phyloP scores from a whole-genome alignment of 441 rosid genomes.

The Gossypium lobatum region DNA sequence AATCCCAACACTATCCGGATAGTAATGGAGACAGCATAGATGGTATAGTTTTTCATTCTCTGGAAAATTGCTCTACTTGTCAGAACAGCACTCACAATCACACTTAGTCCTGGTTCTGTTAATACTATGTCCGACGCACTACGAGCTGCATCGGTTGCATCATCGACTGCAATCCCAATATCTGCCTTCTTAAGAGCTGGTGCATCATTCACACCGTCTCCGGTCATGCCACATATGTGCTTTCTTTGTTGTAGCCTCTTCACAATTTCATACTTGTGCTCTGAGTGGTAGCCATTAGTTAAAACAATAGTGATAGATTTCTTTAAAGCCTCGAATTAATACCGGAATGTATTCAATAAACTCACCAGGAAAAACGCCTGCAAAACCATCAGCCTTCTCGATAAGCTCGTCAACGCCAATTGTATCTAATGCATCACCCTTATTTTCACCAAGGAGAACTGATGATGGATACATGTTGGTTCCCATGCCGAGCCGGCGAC shows the following conservation, averaged over 20 bases:
- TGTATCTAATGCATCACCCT: conserved; percentile 32
- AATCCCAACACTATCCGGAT: conserved; percentile 58
- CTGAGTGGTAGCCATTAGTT: conserved; percentile 25
- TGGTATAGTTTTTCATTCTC: conserved; percentile 29
- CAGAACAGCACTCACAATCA: conserved; percentile 63
- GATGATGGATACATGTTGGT: conserved; percentile 75
- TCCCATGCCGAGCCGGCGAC: conserved; percentile 75
- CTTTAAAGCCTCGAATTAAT: background rate
- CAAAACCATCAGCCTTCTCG: conserved; percentile 79
- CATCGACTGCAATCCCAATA: conserved; percentile 68
- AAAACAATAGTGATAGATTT: background rate
- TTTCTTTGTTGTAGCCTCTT: conserved; percentile 55
- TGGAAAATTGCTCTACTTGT: conserved; percentile 75
- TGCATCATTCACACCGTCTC: conserved; percentile 74
- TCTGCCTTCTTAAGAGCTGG: conserved; percentile 69
- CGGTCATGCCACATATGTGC: conserved; percentile 72
- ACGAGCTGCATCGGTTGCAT: conserved; percentile 71
- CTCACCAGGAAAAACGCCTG: conserved; percentile 55
- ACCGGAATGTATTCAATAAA: background rate
- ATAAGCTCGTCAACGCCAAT: conserved; percentile 60
- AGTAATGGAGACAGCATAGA: conserved; percentile 19
- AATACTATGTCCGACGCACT: conserved; percentile 66
- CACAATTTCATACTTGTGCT: conserved; percentile 73
- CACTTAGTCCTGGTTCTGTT: conserved; percentile 75
- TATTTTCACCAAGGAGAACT: conserved; percentile 50